These are phyloP conservation scores for Fusarium veterinarium DNA, from an alignment of 2,329 filamentous ascomycete genomes.

Conservation along the genomic window DNA sequence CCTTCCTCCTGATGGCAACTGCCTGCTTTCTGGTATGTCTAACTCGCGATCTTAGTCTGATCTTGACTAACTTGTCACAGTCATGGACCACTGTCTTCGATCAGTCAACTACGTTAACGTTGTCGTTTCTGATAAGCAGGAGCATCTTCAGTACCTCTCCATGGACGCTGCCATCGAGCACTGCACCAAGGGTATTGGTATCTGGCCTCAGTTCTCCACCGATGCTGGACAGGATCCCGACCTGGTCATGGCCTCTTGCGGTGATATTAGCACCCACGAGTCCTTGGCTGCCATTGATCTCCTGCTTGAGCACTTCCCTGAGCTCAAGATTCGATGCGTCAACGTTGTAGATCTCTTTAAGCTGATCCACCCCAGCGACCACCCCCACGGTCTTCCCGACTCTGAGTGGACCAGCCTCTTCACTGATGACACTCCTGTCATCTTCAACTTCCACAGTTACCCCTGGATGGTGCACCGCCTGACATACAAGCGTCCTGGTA, in stretches of 20 bases:
- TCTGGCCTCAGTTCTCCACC: constrained; percentile 82
- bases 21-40: constrained; percentile 68
- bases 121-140: constrained; percentile 82
- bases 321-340: constrained; percentile 81
- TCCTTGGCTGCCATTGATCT: constrained; percentile 79
- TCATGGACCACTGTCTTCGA: constrained; percentile 80
- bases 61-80: constrained; percentile 46
- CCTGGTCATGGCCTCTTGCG: constrained; percentile 80
- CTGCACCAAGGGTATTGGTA: constrained; percentile 82
- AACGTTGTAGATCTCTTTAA: constrained; percentile 87
- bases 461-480: constrained; percentile 83
- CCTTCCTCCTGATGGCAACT: constrained; percentile 83
- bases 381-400: constrained; percentile 78
- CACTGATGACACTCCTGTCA: constrained; percentile 76
- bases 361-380: constrained; percentile 75
- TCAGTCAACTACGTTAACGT: constrained; percentile 85
- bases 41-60: not conserved
- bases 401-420: constrained; percentile 76
- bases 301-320: constrained; percentile 75
- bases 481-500: constrained; percentile 79
- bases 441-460: constrained; percentile 89
- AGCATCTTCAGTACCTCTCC: constrained; percentile 79
- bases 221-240: constrained; percentile 76
- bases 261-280: constrained; percentile 80
- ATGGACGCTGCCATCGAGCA: constrained; percentile 80